Evolutionary conservation across 192 early-diverging fungal species (phyloP).

Genomic region (Bifiguratus adelaidae): DNA sequence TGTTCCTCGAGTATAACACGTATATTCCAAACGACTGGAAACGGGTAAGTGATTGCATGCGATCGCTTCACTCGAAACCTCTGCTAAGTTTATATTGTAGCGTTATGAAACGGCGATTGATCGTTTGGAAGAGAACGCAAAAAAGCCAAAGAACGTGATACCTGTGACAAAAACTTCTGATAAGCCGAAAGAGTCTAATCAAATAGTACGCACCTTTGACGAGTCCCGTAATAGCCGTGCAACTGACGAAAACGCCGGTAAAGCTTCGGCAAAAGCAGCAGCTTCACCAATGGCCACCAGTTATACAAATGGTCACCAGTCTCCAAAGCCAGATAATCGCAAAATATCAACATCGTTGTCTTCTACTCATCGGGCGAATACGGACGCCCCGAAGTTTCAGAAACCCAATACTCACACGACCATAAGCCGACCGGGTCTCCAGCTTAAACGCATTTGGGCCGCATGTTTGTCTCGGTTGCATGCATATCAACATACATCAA

Average conservation of each 20-base stretch:
- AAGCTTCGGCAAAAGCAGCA: too few species aligned
- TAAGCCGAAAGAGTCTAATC: background rate
- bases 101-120: too few species aligned
- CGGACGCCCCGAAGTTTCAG: too few species aligned
- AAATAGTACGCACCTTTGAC: background rate
- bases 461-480: background rate
- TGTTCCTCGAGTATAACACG: slow-evolving; percentile 21
- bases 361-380: too few species aligned
- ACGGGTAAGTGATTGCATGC: slow-evolving; percentile 8
- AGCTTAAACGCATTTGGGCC: too few species aligned
- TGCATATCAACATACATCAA: background rate
- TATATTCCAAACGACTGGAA: slow-evolving; percentile 12
- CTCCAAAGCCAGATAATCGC: too few species aligned
- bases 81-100: background rate
- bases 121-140: background rate
- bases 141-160: background rate
- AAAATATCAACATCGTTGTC: too few species aligned
- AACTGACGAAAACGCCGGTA: too few species aligned
- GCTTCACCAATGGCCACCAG: too few species aligned
- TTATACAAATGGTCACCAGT: too few species aligned
- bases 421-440: too few species aligned
- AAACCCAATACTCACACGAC: too few species aligned
- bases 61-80: background rate
- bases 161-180: background rate
- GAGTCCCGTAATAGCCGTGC: background rate